These are phyloP conservation scores for Noccaea caerulescens DNA, from an alignment of 345 rosid species.

Conservation along the genomic window DNA sequence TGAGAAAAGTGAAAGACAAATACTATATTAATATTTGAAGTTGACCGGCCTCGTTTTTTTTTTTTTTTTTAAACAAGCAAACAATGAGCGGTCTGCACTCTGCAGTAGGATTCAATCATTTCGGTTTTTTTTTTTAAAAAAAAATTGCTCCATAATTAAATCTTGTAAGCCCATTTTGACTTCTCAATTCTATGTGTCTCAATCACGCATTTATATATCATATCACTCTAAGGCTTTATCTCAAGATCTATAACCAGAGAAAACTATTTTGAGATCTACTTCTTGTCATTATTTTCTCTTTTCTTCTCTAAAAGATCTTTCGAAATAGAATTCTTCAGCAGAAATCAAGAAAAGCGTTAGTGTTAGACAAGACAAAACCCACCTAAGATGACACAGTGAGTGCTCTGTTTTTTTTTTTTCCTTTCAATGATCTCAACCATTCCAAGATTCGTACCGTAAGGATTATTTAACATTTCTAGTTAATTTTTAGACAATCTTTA, in stretches of 20 bases:
- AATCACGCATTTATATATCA: conserved; percentile 41
- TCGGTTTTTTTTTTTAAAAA: background rate
- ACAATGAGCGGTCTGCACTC: background rate
- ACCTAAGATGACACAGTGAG: conserved; percentile 44
- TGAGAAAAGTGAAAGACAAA: too few relatives aligned
- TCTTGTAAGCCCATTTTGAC: conserved; percentile 28
- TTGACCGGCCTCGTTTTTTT: conserved; percentile 24
- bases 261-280: conserved; percentile 11
- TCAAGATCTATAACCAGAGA: conserved; percentile 20
- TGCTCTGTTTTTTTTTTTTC: conserved; percentile 15
- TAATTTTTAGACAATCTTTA: background rate
- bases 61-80: background rate
- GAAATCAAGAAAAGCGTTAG: conserved; percentile 3
- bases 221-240: background rate
- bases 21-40: background rate
- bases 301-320: conserved; percentile 10
- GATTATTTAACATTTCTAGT: background rate
- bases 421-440: conserved; percentile 13
- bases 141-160: conserved; percentile 12
- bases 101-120: conserved; percentile 16
- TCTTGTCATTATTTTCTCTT: conserved; percentile 18
- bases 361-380: conserved; percentile 21
- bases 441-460: conserved; percentile 11
- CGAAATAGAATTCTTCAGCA: conserved; percentile 1
- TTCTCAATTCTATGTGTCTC: conserved; percentile 31